Conservation (phyloP, 805 yeast genomes). For the Saccharomycopsis fodiens region DNA sequence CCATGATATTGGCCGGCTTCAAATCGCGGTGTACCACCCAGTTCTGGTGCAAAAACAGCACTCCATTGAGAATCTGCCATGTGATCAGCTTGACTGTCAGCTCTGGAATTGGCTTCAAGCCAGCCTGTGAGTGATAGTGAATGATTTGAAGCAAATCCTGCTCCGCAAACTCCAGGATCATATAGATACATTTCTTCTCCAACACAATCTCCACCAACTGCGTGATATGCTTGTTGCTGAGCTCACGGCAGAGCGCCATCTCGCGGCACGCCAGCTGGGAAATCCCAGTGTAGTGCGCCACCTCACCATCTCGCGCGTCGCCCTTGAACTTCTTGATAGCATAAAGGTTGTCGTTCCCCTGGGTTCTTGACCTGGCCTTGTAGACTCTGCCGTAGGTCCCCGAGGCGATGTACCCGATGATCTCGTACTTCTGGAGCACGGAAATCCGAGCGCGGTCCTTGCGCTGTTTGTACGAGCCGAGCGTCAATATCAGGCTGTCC, state of each 20-base stretch:
- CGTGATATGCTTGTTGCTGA: constrained; percentile 73
- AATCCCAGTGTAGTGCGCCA: constrained; percentile 84
- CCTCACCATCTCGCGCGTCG: constrained; percentile 81
- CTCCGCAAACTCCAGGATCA: constrained; percentile 95
- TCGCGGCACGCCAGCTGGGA: constrained; percentile 95
- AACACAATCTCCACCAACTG: constrained; percentile 73
- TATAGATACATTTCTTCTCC: constrained; percentile 83
- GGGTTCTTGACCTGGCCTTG: constrained; percentile 58
- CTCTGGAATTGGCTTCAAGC: constrained; percentile 69
- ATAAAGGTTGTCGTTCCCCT: constrained; percentile 34
- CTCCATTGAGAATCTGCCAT: constrained; percentile 92
- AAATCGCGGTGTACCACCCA: constrained; percentile 95
- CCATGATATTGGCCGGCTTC: constrained; percentile 98
- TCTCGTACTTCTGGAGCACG: constrained; percentile 78
- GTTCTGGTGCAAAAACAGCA: constrained; percentile 84
- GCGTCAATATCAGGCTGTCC: constrained; percentile 43
- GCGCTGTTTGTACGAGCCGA: constrained; percentile 53
- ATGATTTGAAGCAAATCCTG: constrained; percentile 91
- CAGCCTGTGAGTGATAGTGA: constrained; percentile 91
- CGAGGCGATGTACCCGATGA: constrained; percentile 94
- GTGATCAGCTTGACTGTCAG: constrained; percentile 72
- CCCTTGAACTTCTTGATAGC: constrained; percentile 96
- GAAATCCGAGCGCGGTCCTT: constrained; percentile 60
- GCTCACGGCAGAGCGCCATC: constrained; percentile 89
- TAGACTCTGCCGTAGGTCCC: constrained; percentile 96